phyloP scores from a whole-genome alignment of 192 early-diverging fungal species.

The Coemansia sp. region DNA sequence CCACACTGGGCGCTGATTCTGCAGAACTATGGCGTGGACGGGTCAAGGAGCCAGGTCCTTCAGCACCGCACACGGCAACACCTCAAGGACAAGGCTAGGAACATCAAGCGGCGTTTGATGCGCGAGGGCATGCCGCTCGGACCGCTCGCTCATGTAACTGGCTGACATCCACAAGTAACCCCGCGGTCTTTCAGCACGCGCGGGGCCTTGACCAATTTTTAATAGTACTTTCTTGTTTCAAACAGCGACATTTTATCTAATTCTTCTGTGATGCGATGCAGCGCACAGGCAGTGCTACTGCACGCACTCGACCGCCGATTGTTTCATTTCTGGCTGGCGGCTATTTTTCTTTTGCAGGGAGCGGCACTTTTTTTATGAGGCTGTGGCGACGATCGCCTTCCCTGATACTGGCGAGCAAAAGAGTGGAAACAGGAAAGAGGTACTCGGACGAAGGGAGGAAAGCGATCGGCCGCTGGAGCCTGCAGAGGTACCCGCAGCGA shows the following conservation, averaged over 20 bases:
- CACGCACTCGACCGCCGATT: neutral
- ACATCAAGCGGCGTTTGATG: slow-evolving; percentile 47
- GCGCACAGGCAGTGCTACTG: slow-evolving; percentile 1
- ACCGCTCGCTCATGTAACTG: slow-evolving; percentile 22
- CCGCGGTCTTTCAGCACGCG: no score
- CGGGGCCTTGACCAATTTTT: neutral
- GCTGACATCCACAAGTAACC: neutral
- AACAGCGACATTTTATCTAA: neutral
- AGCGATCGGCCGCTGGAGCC: slow-evolving; percentile 6
- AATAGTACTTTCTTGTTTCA: neutral
- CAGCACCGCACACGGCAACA: slow-evolving; percentile 33
- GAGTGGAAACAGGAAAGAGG: neutral
- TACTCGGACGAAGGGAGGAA: neutral
- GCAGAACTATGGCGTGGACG: slow-evolving; percentile 30
- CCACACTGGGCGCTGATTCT: slow-evolving; percentile 37
- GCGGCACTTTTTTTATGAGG: neutral
- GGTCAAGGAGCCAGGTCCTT: slow-evolving; percentile 27
- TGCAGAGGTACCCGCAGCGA: slow-evolving; percentile 10
- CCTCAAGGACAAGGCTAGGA: slow-evolving; percentile 58
- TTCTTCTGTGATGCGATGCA: neutral
- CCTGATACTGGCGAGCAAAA: neutral
- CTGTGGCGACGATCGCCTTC: neutral
- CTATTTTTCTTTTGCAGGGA: slow-evolving; percentile 2
- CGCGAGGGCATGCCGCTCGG: slow-evolving; percentile 45
- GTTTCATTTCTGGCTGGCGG: neutral